Conservation (phyloP, 2,329 filamentous ascomycete species). For the Botryotinia convoluta region DNA sequence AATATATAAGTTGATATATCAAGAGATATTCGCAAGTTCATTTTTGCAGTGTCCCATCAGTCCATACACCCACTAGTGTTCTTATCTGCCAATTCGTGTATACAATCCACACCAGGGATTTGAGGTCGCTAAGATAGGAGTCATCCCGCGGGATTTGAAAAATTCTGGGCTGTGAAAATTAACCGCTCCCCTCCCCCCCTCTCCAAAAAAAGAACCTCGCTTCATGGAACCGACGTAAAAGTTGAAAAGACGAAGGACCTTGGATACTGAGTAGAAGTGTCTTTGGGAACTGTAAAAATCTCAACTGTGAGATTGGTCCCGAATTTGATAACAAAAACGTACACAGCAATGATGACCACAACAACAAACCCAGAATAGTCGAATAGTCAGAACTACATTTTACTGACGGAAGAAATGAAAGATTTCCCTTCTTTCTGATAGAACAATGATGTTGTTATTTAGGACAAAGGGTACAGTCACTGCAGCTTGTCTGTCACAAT, state of each 20-base stretch:
- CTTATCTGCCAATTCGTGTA: neutral
- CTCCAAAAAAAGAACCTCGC: too few species aligned
- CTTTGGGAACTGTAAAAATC: neutral
- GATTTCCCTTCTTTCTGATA: neutral
- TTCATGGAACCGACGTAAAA: too few species aligned
- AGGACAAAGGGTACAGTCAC: neutral
- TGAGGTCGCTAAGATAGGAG: neutral
- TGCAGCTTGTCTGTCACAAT: too few species aligned
- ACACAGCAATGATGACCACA: neutral
- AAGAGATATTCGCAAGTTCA: too few species aligned
- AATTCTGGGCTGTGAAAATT: too few species aligned
- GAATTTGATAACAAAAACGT: neutral
- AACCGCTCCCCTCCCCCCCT: too few species aligned
- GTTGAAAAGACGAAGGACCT: too few species aligned
- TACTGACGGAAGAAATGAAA: neutral
- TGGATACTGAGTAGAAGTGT: too few species aligned
- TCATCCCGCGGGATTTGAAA: neutral
- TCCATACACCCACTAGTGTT: too few species aligned
- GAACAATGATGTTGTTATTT: neutral
- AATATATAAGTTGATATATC: too few species aligned
- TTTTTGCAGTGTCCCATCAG: too few species aligned
- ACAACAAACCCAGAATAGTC: neutral
- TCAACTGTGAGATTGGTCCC: neutral
- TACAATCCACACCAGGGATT: neutral
- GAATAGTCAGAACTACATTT: neutral